Conservation (phyloP, 192 early-diverging fungal genomes). For the Coemansia sp. region DNA sequence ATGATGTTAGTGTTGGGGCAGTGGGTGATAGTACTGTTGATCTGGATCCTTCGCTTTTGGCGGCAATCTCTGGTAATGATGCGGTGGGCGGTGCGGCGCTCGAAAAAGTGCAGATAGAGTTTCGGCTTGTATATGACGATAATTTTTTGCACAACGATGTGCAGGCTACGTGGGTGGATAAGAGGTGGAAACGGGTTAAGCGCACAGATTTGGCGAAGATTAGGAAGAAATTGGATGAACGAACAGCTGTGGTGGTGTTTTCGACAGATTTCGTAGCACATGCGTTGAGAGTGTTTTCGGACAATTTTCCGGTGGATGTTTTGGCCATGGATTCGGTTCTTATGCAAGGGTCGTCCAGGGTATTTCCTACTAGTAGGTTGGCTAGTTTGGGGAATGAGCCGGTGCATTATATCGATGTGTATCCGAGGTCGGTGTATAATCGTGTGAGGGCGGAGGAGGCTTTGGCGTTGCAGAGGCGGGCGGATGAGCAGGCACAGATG, state of each 20-base stretch:
- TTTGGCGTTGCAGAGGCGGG: conserved; percentile 22
- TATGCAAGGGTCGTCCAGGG: conserved; percentile 27
- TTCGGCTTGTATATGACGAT: conserved; percentile 32
- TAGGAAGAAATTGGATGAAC: conserved; percentile 21
- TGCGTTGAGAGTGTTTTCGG: conserved; percentile 33
- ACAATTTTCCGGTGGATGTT: conserved; percentile 28
- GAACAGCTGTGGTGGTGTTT: conserved; percentile 36
- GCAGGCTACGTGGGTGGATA: conserved; percentile 20
- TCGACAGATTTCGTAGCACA: conserved; percentile 22
- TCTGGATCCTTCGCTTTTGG: conserved; percentile 56
- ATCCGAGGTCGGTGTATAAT: conserved; percentile 39
- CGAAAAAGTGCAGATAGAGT: conserved; percentile 39
- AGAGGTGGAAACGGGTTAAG: conserved; percentile 25
- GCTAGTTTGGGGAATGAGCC: conserved; percentile 32
- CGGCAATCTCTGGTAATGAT: conserved; percentile 9
- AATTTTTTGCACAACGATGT: conserved; percentile 30
- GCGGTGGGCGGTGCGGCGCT: neutral
- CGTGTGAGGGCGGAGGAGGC: conserved; percentile 28
- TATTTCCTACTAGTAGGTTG: conserved; percentile 37
- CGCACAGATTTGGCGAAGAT: conserved; percentile 5
- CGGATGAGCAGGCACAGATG: conserved; percentile 33
- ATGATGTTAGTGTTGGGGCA: neutral
- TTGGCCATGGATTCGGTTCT: conserved; percentile 40
- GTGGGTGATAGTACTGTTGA: conserved; percentile 4
- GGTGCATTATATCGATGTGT: conserved; percentile 32